Evolutionary conservation across 768 basidiomycete species (phyloP), one percentile per base, ranked within the genome.

Genomic region (Kwoniella sp.): DNA sequence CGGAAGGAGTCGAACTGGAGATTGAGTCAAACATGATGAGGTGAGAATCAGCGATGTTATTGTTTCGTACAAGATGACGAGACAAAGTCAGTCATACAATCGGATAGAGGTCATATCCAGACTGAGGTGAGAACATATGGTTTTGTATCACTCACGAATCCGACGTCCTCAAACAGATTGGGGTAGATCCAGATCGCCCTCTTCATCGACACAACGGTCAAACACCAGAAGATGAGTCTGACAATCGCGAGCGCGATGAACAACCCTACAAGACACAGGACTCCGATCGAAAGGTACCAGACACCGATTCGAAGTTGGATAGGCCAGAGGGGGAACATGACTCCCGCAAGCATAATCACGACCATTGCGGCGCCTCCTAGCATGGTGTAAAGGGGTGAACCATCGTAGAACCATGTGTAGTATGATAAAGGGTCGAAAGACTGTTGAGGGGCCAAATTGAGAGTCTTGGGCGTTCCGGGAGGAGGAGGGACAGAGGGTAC

Each of bases 281-380:
- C 88, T 50, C 82, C 89, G 62, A 97, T 88, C 70, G 88, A 90
- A 68, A 99, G 83, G 80, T 99, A 99, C 89, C 90, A 97, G 60
- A 94, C 95, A 36, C 95, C 94, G 29, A 94, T 83, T 15, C 95
- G 86, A 85, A 99, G 86, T 72, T 87, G 87, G 53, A 89, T 86
- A 1, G 96, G 96, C 96, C 96, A 99, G 17, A 99, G 85, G 2
- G 96, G 96, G 86, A 96, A 99, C 93, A 99, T 96, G 76, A 97
- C 94, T 1, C 91, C 94, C 4, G 90, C 93, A 47, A 99, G 88
- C 84, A 98, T 92, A 77, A 97, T 83, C 46, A 84, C 86, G 63
- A 98, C 93, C 91, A 99, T 93, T 27, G 87, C 87, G 13, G 90
- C 83, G 19, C 91, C 95, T 46, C 92, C 91, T 10, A 92, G 86